phyloP scores from a whole-genome alignment of 257 asterid genomes.

The Nicotiana noctiflora region DNA sequence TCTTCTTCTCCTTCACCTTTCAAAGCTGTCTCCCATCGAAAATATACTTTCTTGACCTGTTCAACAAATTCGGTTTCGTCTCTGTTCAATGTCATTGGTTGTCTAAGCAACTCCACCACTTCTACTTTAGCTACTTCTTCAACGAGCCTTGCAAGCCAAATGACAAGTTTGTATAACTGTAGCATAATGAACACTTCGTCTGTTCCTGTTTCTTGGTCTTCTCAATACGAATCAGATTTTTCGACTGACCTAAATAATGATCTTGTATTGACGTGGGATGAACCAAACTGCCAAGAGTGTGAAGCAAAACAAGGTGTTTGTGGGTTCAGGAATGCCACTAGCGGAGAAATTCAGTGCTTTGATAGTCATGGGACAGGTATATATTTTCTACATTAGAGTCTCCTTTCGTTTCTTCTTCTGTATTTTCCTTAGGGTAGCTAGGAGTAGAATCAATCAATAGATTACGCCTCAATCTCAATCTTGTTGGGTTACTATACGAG shows the following conservation, averaged over 20 bases:
- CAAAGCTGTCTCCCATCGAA: constrained; percentile 17
- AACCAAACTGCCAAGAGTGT: constrained; percentile 27
- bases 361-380: constrained; percentile 24
- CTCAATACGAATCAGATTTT: constrained; percentile 12
- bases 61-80: constrained; percentile 19
- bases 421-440: neutral
- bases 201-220: constrained; percentile 40
- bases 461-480: neutral
- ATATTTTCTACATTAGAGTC: neutral
- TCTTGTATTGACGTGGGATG: constrained; percentile 42
- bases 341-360: constrained; percentile 15
- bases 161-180: constrained; percentile 35
- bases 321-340: constrained; percentile 17
- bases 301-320: constrained; percentile 27
- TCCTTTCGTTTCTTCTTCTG: neutral
- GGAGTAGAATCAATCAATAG: neutral
- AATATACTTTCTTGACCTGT: constrained; percentile 56
- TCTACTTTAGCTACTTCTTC: constrained; percentile 46
- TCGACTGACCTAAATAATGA: constrained; percentile 18
- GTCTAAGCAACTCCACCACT: constrained; percentile 18
- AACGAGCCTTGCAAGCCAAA: constrained; percentile 16
- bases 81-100: constrained; percentile 22
- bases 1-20: constrained; percentile 38
- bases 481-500: neutral
- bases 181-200: constrained; percentile 20